Evolutionary conservation across 768 basidiomycete species (phyloP), one percentile per base, ranked within the genome.

Genomic region (Russula sp.): DNA sequence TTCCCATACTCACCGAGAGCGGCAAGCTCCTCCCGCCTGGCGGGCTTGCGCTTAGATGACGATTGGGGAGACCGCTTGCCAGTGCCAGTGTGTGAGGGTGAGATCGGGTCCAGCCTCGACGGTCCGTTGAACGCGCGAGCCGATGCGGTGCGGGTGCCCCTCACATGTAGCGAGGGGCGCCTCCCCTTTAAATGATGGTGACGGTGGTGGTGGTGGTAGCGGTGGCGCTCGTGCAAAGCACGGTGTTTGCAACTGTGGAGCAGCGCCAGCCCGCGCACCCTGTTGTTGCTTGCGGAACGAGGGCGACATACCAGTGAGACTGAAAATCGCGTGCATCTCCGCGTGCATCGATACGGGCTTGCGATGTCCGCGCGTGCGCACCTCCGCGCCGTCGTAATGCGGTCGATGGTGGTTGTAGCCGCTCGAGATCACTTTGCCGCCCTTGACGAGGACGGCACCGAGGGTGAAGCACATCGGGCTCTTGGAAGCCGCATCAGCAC

Each of bases 301-400:
- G 55, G 81, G 81, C 50, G 79, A 77, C 77, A 75, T 76, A 75
- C 80, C 75, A 57, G 80, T 81, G 61, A 80, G 69, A 67, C 74
- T 83, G 73, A 80, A 81, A 62, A 84, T 84, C 32, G 79, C 80
- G 66, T 84, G 80, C 84, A 84, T 84, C 74, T 84, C 82, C 3
- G 84, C 83, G 67, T 85, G 82, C 82, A 84, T 79, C n/a, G 77
- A 78, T n/a, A 77, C 73, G 30, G 75, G 75, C 76, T 78, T 81
- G 57, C 77, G 75, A 67, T 75, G 75, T 5, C 77, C 77, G 56
- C 75, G 76, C 58, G 73, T 75, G 44, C 62, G 69, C 32, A 75
- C 70, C 52, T 80, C 77, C 13, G 73, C 73, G 28, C 81, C 81
- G 62, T 84, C 80, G 69, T 83, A 84, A 62, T 81, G 80, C 28